Base-by-base conservation (phyloP, 2,329 filamentous ascomycete species). In the Rutstroemia sp. region DNA sequence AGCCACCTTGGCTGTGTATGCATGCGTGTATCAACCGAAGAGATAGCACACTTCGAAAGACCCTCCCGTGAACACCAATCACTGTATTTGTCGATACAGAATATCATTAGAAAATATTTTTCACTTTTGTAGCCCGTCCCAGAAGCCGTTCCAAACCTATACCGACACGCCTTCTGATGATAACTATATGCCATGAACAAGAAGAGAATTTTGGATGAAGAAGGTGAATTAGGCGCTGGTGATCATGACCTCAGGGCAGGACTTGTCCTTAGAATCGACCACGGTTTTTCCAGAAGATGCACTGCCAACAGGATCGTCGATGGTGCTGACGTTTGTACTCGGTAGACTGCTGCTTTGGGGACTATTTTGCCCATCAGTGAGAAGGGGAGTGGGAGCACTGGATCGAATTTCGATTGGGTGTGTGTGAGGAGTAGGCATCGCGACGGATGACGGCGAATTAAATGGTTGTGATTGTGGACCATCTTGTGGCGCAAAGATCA, bases 331-430 rank as follows among this genome's bases (percentile, higher is more conserved):
- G 61, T 77, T 82, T 2, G 82, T 81, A 69, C 84, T 88, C 4
- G 84, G 80, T 2, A 84, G 76, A 58, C 79, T 83, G 67, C 76
- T 84, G 68, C 81, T 88, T 64, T 84, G 82, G 1, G 84, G 84
- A 60, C 83, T 88, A 67, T 87, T 87, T 40, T 81, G 81, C 64
- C 86, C 85, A 63, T 80, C 85, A 2, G 84, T 87, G 54, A 89
- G 76, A 21, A 78, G 77, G 1, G 87, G 87, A 0, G 85, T 87
- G 8, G 84, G 81, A 0, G 79, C 78, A 9, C 76, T 75, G 53
- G 83, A 78, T 66, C 73, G 71, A 63, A 76, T 71, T 58, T 76
- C 71, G 47, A 77, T 70, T 42, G 70, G 71, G 7, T 70, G 68
- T 9, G 65, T 65, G 54, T 67, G 67, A 52, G 54, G 56, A 60